Conservation (phyloP, 805 yeast species). For the Ogataea allantospora region DNA sequence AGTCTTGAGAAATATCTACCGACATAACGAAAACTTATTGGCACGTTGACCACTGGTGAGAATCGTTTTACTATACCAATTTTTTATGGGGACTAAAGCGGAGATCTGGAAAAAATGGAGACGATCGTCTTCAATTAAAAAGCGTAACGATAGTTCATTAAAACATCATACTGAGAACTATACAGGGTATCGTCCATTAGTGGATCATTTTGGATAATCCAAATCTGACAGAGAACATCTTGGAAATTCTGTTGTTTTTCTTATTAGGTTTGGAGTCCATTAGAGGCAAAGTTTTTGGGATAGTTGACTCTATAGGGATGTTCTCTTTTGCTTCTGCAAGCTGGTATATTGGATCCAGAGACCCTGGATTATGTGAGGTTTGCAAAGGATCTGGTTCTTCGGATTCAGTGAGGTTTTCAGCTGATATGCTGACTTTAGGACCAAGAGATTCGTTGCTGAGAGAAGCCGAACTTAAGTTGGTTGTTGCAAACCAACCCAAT, state of each 20-base stretch:
- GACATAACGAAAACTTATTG: slow-evolving; percentile 1
- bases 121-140: slow-evolving; percentile 4
- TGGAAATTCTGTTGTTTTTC: slow-evolving; percentile 23
- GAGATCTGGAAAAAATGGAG: slow-evolving; percentile 2
- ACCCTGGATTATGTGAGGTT: not conserved
- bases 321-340: slow-evolving; percentile 6
- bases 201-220: slow-evolving; percentile 23
- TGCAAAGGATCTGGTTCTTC: too few relatives aligned
- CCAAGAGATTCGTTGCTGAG: not conserved
- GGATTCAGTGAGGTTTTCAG: too few relatives aligned
- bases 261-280: slow-evolving; percentile 8
- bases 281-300: slow-evolving; percentile 7
- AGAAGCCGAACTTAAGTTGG: not conserved
- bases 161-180: slow-evolving; percentile 6
- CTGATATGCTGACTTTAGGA: too few relatives aligned
- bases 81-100: slow-evolving; percentile 4
- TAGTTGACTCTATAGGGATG: slow-evolving; percentile 3
- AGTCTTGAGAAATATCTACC: not conserved
- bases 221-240: slow-evolving; percentile 26
- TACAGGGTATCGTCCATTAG: not conserved
- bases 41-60: not conserved
- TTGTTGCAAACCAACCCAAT: slow-evolving; percentile 21
- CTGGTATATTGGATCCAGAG: slow-evolving; percentile 1
- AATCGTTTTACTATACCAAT: not conserved
- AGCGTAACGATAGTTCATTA: slow-evolving; percentile 5